These are phyloP conservation scores for Somion occarium DNA, from an alignment of 1,284 basidiomycete species.

Conservation along the genomic window DNA sequence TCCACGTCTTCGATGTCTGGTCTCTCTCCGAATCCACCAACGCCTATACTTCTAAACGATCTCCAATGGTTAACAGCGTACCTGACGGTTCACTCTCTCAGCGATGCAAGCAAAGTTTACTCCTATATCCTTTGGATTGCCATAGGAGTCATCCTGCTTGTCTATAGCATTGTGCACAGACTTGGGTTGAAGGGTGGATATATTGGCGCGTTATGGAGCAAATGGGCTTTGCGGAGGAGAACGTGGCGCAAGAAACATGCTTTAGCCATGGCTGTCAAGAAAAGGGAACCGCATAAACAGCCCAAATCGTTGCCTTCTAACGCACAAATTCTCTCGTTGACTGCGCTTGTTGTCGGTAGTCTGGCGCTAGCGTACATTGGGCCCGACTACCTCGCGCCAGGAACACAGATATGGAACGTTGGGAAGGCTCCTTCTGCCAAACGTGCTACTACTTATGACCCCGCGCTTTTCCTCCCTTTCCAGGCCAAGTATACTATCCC, in stretches of 20 bases:
- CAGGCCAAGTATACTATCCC: slow-evolving; percentile 57
- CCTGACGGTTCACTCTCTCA: slow-evolving; percentile 48
- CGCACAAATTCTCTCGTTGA: slow-evolving; percentile 47
- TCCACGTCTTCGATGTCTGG: background rate
- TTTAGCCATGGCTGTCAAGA: slow-evolving; percentile 27
- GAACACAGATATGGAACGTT: slow-evolving; percentile 37
- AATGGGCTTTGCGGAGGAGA: slow-evolving; percentile 49
- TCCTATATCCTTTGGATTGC: slow-evolving; percentile 51
- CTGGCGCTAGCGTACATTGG: slow-evolving; percentile 55
- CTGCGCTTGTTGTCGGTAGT: slow-evolving; percentile 37
- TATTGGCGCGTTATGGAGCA: slow-evolving; percentile 46
- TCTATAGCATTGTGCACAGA: slow-evolving; percentile 37
- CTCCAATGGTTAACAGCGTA: slow-evolving; percentile 54
- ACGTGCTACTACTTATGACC: slow-evolving; percentile 20
- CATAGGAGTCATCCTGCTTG: slow-evolving; percentile 36
- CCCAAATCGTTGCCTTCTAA: slow-evolving; percentile 57
- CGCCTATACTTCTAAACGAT: slow-evolving; percentile 40
- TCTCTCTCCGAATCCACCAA: slow-evolving; percentile 27
- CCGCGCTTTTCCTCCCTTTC: slow-evolving; percentile 27
- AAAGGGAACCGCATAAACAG: slow-evolving; percentile 35
- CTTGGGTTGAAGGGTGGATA: slow-evolving; percentile 36
- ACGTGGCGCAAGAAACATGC: slow-evolving; percentile 42
- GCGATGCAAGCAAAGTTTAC: slow-evolving; percentile 48
- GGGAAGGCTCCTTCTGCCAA: slow-evolving; percentile 25
- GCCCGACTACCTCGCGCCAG: slow-evolving; percentile 71